Conservation (phyloP, 2,329 filamentous ascomycete species). For the Bipolaris gigantea region DNA sequence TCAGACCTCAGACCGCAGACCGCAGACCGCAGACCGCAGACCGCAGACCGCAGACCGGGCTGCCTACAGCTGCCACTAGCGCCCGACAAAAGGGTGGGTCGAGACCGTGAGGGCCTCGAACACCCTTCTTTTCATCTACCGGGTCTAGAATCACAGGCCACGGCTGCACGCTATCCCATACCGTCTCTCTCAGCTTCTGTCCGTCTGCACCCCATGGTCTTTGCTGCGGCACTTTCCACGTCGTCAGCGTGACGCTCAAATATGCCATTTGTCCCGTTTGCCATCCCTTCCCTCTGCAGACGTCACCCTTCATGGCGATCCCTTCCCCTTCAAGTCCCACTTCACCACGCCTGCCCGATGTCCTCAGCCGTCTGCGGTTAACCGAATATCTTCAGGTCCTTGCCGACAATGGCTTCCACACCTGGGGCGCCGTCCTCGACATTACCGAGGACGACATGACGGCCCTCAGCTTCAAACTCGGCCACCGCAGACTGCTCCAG, state of each 20-base stretch:
- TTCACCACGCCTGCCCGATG: conserved; percentile 28
- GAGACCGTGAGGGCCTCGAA: conserved; percentile 17
- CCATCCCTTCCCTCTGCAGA: conserved; percentile 16
- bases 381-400: conserved; percentile 33
- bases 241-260: conserved; percentile 6
- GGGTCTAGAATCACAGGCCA: conserved; percentile 17
- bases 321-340: conserved; percentile 21
- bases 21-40: no score
- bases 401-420: conserved; percentile 42
- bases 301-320: conserved; percentile 34
- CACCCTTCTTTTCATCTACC: conserved; percentile 20
- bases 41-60: conserved; percentile 5
- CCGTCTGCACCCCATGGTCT: conserved; percentile 1
- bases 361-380: conserved; percentile 40
- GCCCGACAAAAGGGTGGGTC: conserved; percentile 5
- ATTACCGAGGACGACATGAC: conserved; percentile 47
- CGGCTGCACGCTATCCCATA: conserved; percentile 12
- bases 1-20: no score
- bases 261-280: conserved; percentile 19
- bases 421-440: conserved; percentile 45
- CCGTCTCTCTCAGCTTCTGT: conserved; percentile 11
- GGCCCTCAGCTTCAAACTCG: conserved; percentile 44
- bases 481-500: conserved; percentile 45
- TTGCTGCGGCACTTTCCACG: conserved; percentile 7
- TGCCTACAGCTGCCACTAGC: conserved; percentile 5